phyloP scores from a whole-genome alignment of 306 rosid genomes.

The Carpinus fangiana region DNA sequence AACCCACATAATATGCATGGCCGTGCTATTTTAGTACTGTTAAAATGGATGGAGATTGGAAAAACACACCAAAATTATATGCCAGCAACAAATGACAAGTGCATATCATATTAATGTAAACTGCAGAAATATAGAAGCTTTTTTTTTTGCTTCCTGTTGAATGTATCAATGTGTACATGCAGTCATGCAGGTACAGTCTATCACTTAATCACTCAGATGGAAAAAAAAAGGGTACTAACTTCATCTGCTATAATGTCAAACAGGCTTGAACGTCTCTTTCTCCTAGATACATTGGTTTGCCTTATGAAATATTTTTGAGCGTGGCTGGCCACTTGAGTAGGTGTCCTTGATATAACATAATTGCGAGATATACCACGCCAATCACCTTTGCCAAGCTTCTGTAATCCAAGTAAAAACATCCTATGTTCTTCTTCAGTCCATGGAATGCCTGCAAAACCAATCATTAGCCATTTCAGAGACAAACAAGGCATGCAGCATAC shows the following conservation, averaged over 20 bases:
- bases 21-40: neutral
- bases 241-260: constrained; percentile 92
- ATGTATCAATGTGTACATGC: neutral
- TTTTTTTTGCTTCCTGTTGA: neutral
- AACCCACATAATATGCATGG: neutral
- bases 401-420: constrained; percentile 93
- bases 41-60: neutral
- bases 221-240: constrained; percentile 58
- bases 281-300: constrained; percentile 87
- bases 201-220: constrained; percentile 12
- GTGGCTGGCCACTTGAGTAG: constrained; percentile 99
- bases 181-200: constrained; percentile 15
- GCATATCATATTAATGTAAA: constrained; percentile 26
- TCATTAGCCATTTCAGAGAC: constrained; percentile 19
- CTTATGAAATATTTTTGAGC: constrained; percentile 97
- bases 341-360: constrained; percentile 89
- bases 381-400: constrained; percentile 98
- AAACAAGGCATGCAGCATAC: neutral
- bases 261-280: constrained; percentile 96
- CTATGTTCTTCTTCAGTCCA: constrained; percentile 99
- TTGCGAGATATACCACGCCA: constrained; percentile 99
- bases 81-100: neutral
- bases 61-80: constrained; percentile 11
- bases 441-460: constrained; percentile 68
- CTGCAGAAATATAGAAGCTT: constrained; percentile 8